These are phyloP conservation scores for Spergularia marina DNA, from an alignment of 148 eudicot genomes.

Conservation along the genomic window DNA sequence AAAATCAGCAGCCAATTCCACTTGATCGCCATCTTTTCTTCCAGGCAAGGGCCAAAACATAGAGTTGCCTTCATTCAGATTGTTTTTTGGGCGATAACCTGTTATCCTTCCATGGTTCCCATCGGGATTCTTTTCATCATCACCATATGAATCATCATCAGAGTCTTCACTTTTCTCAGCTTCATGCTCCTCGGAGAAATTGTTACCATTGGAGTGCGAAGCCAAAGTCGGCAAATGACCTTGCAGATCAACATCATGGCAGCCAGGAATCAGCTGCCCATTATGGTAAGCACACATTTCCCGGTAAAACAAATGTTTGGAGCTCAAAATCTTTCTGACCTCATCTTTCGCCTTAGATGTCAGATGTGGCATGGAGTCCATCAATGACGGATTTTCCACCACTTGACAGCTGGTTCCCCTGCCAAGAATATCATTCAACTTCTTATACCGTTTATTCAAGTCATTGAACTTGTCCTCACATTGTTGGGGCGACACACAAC, in stretches of 20 bases:
- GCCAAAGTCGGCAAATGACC: conserved; percentile 32
- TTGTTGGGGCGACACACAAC: conserved; percentile 67
- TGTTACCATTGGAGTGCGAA: conserved; percentile 32
- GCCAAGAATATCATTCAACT: conserved; percentile 68
- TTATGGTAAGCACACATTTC: conserved; percentile 85
- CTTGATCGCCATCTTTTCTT: conserved; percentile 7
- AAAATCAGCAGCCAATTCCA: conserved; percentile 31
- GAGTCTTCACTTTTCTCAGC: conserved; percentile 41
- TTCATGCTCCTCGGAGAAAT: conserved; percentile 37
- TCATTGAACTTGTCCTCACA: conserved; percentile 82
- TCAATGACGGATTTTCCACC: conserved; percentile 59
- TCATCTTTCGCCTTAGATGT: conserved; percentile 55
- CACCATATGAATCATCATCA: conserved; percentile 43
- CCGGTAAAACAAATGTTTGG: conserved; percentile 66
- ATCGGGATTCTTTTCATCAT: conserved; percentile 27
- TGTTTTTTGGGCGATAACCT: conserved; percentile 18
- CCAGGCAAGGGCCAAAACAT: conserved; percentile 22
- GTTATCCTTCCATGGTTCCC: conserved; percentile 24
- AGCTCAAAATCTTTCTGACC: conserved; percentile 59
- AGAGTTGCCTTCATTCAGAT: conserved; percentile 25
- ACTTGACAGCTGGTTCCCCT: conserved; percentile 59
- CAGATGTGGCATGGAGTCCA: conserved; percentile 54
- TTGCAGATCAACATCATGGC: conserved; percentile 46
- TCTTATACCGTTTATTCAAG: conserved; percentile 73
- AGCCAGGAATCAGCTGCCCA: conserved; percentile 49